These are phyloP conservation scores for Alternaria sp. DNA, from an alignment of 2,329 filamentous ascomycete genomes.

Conservation along the genomic window DNA sequence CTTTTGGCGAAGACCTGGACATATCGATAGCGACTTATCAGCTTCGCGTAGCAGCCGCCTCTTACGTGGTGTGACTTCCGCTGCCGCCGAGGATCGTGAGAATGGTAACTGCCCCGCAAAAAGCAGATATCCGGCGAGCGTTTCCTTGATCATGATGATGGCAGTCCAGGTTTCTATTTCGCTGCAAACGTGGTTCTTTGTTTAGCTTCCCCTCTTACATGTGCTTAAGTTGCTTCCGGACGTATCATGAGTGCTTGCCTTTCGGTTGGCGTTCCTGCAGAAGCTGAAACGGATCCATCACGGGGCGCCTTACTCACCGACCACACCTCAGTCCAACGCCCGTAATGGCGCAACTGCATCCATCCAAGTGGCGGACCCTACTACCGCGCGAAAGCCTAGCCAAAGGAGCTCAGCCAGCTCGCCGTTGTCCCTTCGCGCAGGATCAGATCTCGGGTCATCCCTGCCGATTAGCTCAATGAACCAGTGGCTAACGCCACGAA, in stretches of 20 bases:
- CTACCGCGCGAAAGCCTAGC: constrained; percentile 18
- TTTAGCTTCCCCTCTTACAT: constrained; percentile 7
- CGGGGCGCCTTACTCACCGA: constrained; percentile 8
- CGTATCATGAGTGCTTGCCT: constrained; percentile 12
- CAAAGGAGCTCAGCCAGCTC: constrained; percentile 25
- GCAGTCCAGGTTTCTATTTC: background rate
- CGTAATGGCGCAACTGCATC: constrained; percentile 15
- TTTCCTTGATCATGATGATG: background rate
- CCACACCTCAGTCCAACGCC: constrained; percentile 6
- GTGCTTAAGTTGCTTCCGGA: constrained; percentile 16
- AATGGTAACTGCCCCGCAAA: constrained; percentile 17
- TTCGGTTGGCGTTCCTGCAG: constrained; percentile 31
- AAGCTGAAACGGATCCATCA: constrained; percentile 25
- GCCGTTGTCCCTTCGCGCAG: constrained; percentile 26
- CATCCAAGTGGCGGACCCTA: constrained; percentile 9
- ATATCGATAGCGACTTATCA: constrained; percentile 18
- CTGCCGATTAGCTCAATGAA: constrained; percentile 14
- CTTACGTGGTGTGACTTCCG: background rate
- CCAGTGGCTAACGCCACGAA: constrained; percentile 38
- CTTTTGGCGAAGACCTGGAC: background rate
- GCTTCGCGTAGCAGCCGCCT: constrained; percentile 16
- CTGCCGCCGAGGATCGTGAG: background rate
- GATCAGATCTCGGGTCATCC: constrained; percentile 32
- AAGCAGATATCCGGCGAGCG: constrained; percentile 15
- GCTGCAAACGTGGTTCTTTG: background rate